Conservation (phyloP, 2,329 filamentous ascomycete genomes). For the Remersonia thermophila region DNA sequence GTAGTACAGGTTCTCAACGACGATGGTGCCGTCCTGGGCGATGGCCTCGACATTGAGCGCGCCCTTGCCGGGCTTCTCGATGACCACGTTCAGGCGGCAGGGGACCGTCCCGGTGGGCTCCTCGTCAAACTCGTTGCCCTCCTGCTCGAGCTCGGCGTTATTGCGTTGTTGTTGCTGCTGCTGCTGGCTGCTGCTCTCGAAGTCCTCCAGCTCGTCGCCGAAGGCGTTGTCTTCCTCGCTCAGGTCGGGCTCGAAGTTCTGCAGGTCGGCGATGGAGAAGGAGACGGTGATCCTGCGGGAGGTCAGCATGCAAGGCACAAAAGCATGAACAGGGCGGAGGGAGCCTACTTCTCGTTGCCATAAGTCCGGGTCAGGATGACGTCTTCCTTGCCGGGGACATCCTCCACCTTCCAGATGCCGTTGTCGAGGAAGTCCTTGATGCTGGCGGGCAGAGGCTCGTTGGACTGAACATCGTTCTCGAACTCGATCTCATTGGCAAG, state of each 20-base stretch:
- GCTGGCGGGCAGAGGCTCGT: conserved; percentile 59
- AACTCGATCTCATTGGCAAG: conserved; percentile 72
- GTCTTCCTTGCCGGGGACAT: conserved; percentile 75
- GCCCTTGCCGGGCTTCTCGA: conserved; percentile 79
- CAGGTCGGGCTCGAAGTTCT: conserved; percentile 49
- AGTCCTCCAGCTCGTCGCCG: conserved; percentile 36
- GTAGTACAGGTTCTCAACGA: conserved; percentile 85
- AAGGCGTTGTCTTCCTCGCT: conserved; percentile 44
- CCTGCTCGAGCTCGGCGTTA: conserved; percentile 36
- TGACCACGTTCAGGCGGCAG: conserved; percentile 69
- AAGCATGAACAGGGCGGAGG: not conserved
- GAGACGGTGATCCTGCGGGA: conserved; percentile 47
- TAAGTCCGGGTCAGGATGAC: conserved; percentile 73
- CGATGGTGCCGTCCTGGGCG: conserved; percentile 73
- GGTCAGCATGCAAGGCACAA: conserved; percentile 6
- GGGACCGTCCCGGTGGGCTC: conserved; percentile 44
- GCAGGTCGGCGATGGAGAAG: conserved; percentile 76
- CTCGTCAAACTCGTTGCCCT: conserved; percentile 38
- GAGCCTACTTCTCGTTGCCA: conserved; percentile 70
- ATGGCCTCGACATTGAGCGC: conserved; percentile 78
- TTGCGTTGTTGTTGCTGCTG: conserved; percentile 32
- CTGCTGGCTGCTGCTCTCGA: conserved; percentile 39
- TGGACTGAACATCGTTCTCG: conserved; percentile 68
- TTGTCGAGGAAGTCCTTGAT: conserved; percentile 83
- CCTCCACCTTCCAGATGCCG: conserved; percentile 70